Evolutionary conservation across 495 filamentous ascomycete genomes (phyloP).

Genomic region (Penicillium crystallinum): DNA sequence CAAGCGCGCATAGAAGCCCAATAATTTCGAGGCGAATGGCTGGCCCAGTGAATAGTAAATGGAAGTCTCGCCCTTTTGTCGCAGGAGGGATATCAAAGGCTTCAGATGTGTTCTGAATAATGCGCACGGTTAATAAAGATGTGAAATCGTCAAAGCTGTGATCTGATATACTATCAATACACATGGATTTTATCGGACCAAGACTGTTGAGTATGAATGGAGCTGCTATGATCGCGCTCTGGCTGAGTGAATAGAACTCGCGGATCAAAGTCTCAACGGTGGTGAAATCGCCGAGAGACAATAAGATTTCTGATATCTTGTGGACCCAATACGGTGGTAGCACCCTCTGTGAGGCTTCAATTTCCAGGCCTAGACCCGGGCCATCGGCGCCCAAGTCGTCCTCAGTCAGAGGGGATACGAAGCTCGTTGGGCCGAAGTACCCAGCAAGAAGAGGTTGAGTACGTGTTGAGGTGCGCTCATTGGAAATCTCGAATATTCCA

Average conservation of each 20-base stretch:
- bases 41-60: conserved; percentile 20
- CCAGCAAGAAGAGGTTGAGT: conserved; percentile 20
- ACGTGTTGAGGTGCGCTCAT: not conserved
- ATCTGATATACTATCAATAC: conserved; percentile 3
- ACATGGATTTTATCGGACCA: conserved; percentile 7
- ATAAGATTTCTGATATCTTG: conserved; percentile 18
- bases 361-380: conserved; percentile 6
- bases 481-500: not conserved
- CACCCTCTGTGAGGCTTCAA: conserved; percentile 2
- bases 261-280: conserved; percentile 17
- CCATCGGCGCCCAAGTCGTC: conserved; percentile 13
- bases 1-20: conserved; percentile 23
- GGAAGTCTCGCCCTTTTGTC: conserved; percentile 17
- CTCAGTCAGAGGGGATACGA: conserved; percentile 20
- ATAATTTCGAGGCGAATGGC: conserved; percentile 29
- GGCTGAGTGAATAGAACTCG: conserved; percentile 25
- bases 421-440: conserved; percentile 32
- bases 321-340: conserved; percentile 26
- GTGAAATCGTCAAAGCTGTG: conserved; percentile 6
- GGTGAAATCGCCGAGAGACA: conserved; percentile 16
- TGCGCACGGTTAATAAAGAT: conserved; percentile 3
- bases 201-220: conserved; percentile 23
- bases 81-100: conserved; percentile 14
- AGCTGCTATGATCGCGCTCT: conserved; percentile 19
- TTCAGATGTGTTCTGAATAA: conserved; percentile 26